Evolutionary conservation across 129 eudicot species (phyloP).

Genomic region (Tagetes erecta): DNA sequence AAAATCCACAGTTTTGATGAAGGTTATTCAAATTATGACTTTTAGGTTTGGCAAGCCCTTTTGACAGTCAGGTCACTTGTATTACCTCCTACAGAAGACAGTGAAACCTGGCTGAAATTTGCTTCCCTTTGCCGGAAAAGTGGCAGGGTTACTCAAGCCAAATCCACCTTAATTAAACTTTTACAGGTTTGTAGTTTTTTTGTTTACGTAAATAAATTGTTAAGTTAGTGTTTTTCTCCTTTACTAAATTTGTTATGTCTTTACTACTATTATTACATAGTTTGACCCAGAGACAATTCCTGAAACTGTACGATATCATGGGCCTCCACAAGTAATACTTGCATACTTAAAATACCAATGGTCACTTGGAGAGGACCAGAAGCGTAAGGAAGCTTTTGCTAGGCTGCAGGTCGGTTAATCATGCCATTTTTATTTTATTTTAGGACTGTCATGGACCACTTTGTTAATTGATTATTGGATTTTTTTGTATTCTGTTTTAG

Average conservation of each 20-base stretch:
- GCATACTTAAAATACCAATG: conserved; percentile 89
- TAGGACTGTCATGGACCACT: background rate
- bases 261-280: conserved; percentile 34
- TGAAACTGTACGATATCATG: conserved; percentile 68
- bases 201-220: background rate
- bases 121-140: conserved; percentile 90
- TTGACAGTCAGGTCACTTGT: conserved; percentile 92
- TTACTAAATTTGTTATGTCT: background rate
- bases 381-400: conserved; percentile 86
- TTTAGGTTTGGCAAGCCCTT: conserved; percentile 98
- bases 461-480: background rate
- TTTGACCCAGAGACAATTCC: conserved; percentile 95
- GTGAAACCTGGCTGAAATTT: conserved; percentile 94
- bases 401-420: conserved; percentile 71
- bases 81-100: conserved; percentile 91
- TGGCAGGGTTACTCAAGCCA: conserved; percentile 94
- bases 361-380: conserved; percentile 96
- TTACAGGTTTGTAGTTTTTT: conserved; percentile 60
- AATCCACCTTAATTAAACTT: conserved; percentile 85
- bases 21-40: background rate
- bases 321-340: conserved; percentile 89
- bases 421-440: background rate
- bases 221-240: conserved; percentile 5
- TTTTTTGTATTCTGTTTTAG: conserved; percentile 32
- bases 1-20: conserved; percentile 6